phyloP scores from a whole-genome alignment of 495 filamentous ascomycete species.

The Daldinia caldariorum region DNA sequence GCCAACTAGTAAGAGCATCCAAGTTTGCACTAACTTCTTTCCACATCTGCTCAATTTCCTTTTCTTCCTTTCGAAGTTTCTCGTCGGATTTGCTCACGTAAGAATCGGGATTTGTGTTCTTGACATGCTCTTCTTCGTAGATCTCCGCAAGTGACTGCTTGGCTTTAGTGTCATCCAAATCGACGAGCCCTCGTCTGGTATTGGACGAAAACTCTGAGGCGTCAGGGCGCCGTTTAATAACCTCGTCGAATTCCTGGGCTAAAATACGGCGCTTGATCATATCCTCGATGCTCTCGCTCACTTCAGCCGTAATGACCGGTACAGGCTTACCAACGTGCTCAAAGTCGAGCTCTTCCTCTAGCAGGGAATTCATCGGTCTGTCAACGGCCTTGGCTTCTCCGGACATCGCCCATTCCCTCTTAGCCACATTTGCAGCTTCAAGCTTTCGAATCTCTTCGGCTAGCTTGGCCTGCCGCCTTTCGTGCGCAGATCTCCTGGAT shows the following conservation, averaged over 20 bases:
- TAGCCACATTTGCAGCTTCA: conserved; percentile 88
- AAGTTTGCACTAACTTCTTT: conserved; percentile 80
- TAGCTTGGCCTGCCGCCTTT: conserved; percentile 84
- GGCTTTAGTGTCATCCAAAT: conserved; percentile 87
- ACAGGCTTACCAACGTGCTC: conserved; percentile 96
- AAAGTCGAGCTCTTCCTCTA: conserved; percentile 96
- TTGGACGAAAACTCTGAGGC: conserved; percentile 63
- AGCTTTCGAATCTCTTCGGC: conserved; percentile 89
- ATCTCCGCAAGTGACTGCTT: conserved; percentile 88
- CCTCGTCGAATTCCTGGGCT: conserved; percentile 91
- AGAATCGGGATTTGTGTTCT: conserved; percentile 76
- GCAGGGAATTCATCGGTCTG: conserved; percentile 86
- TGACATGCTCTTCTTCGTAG: conserved; percentile 92
- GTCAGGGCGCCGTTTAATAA: conserved; percentile 82
- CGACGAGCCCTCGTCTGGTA: conserved; percentile 72
- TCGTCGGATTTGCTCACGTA: conserved; percentile 84
- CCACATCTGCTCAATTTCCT: conserved; percentile 87
- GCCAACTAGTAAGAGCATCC: conserved; percentile 90
- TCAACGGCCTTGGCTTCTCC: conserved; percentile 88
- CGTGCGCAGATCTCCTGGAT: conserved; percentile 76
- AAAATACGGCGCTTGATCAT: conserved; percentile 95
- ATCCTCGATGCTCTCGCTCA: conserved; percentile 90
- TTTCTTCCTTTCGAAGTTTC: conserved; percentile 81
- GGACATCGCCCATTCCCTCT: conserved; percentile 88
- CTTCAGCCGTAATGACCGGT: conserved; percentile 91